A percentile compares a stretch with the other conserved stretches of the same genome.
Evolutionary conservation across 2,329 filamentous ascomycete species (phyloP).

Genomic region (Sporothrix pallida): DNA sequence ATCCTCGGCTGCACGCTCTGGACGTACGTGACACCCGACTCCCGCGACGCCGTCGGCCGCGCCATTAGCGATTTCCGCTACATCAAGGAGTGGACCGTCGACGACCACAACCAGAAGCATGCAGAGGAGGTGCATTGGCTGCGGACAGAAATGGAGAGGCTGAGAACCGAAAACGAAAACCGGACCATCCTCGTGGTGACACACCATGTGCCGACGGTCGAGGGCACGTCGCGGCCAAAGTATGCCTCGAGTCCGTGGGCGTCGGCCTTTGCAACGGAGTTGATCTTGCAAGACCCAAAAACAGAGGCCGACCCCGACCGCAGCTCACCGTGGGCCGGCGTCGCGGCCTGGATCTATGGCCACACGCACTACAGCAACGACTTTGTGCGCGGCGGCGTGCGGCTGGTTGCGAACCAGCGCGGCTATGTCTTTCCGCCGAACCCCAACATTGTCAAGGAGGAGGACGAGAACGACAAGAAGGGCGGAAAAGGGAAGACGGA

Average conservation of each 20-base stretch:
- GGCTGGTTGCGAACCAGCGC: constrained; percentile 52
- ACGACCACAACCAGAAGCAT: constrained; percentile 57
- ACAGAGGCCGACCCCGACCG: too few relatives aligned
- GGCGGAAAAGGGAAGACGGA: not conserved
- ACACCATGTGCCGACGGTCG: constrained; percentile 57
- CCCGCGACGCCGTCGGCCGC: constrained; percentile 48
- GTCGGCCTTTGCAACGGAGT: constrained; percentile 60
- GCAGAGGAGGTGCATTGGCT: constrained; percentile 52
- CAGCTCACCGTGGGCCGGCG: constrained; percentile 33
- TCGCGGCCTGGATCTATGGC: constrained; percentile 54
- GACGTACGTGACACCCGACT: constrained; percentile 54
- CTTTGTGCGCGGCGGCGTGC: constrained; percentile 44
- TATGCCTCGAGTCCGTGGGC: constrained; percentile 46
- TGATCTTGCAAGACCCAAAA: constrained; percentile 39
- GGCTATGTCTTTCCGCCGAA: constrained; percentile 30
- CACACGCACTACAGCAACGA: constrained; percentile 55
- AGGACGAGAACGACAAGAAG: not conserved
- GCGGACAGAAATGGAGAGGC: constrained; percentile 39
- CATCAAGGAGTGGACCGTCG: constrained; percentile 58
- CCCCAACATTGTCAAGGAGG: not conserved
- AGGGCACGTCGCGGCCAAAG: constrained; percentile 50
- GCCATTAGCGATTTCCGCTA: constrained; percentile 59
- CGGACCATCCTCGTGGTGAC: constrained; percentile 56
- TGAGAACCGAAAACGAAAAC: not conserved
- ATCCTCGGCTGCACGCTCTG: constrained; percentile 65